Evolutionary conservation across 192 early-diverging fungal genomes (phyloP), one percentile per base, ranked within the genome.

Genomic region (Thoreauomyces humboldtii): DNA sequence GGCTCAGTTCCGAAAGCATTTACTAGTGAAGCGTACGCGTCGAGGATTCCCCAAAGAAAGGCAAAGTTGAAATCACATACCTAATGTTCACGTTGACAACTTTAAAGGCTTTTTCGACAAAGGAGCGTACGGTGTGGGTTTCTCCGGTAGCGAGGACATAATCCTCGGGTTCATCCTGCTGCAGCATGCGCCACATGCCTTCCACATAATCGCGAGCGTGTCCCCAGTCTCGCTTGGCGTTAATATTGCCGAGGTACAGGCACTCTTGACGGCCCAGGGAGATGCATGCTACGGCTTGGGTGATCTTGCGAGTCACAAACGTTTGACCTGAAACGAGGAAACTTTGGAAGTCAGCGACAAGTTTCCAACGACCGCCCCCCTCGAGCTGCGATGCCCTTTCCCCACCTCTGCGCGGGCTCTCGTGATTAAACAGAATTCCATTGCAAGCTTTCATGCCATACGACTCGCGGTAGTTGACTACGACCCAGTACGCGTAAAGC

Each of bases 161-260:
- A 66, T 91, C 89, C 7, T 89, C 81, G 17, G 87, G 79, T 7
- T 65, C 15, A 4, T 89, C 86, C 72, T 91, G 88, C 72, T 89
- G 89, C 32, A 91, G 74, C 87, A 91, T 91, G 36, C 84, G 68
- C 88, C 88, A 89, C 89, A 89, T 91, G 34, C 89, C 89, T 74
- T 78, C 76, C 42, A 86, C 73, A 71, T 91, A 91, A 60, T 91
- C 89, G 42, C 83, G 77, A 28, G 89, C 89, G 53, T 91, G 89
- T 56, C 89, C 89, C 89, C 89, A 91, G 75, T 91, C 89, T 74
- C 89, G 79, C 73, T 87, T 88, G 45, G 89, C 82, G 73, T 91
- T 86, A 31, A 90, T 70, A 66, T 90, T 90, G 59, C 89, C 89
- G 28, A 90, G 73, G 69, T 86, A 88, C 11, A 90, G 53, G 68